Evolutionary conservation across 2,329 filamentous ascomycete genomes (phyloP).

Genomic region (Helminthosporium solani): DNA sequence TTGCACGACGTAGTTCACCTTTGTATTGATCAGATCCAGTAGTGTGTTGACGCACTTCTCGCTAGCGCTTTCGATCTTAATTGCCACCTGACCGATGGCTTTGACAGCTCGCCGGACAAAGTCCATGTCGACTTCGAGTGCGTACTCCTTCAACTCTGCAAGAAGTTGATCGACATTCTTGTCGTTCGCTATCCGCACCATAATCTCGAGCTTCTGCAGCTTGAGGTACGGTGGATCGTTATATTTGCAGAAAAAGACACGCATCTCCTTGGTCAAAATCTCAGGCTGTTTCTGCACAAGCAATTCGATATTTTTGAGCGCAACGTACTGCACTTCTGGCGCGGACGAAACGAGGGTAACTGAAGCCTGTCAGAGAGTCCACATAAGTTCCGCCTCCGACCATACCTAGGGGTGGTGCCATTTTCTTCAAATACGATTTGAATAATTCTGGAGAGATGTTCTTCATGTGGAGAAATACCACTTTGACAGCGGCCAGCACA

Average conservation of each 20-base stretch:
- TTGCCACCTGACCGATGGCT: constrained; percentile 95
- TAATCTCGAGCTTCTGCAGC: constrained; percentile 95
- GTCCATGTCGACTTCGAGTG: constrained; percentile 98
- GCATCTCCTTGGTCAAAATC: constrained; percentile 93
- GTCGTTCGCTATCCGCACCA: constrained; percentile 98
- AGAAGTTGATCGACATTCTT: constrained; percentile 93
- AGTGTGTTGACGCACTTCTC: constrained; percentile 95
- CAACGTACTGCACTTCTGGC: constrained; percentile 97
- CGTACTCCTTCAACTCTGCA: constrained; percentile 94
- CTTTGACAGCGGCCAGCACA: constrained; percentile 95
- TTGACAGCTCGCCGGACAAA: constrained; percentile 92
- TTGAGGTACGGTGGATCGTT: constrained; percentile 98
- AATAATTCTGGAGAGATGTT: constrained; percentile 74
- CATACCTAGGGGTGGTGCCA: constrained; percentile 90
- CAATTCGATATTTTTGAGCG: constrained; percentile 91
- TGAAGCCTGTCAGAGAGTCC: constrained; percentile 41
- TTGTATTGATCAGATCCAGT: constrained; percentile 91
- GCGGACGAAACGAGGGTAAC: constrained; percentile 94
- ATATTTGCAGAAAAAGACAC: constrained; percentile 99
- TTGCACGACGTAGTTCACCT: constrained; percentile 98
- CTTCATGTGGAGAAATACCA: constrained; percentile 95
- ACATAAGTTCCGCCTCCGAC: constrained; percentile 1
- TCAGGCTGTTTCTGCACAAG: constrained; percentile 94
- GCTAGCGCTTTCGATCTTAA: constrained; percentile 94
- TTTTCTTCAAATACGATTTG: constrained; percentile 91